These are phyloP conservation scores for Solanum tarijense DNA, from an alignment of 257 asterid genomes.

Conservation along the genomic window DNA sequence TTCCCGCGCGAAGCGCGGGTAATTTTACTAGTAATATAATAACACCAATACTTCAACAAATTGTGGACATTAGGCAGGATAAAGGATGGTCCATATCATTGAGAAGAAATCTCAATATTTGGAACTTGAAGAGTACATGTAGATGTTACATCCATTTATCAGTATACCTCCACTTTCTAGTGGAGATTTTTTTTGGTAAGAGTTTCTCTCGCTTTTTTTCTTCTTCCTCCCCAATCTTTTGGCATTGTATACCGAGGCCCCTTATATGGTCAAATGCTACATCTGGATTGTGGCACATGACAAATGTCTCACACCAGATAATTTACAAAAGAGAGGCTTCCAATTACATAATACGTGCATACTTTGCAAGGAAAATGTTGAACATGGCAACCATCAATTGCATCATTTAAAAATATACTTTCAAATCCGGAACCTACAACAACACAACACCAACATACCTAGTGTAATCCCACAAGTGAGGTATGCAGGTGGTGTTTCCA, in stretches of 20 bases:
- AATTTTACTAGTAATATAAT: not conserved
- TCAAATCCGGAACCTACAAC: not conserved
- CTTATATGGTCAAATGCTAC: not conserved
- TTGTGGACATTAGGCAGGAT: not conserved
- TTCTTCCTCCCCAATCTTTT: not conserved
- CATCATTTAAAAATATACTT: not conserved
- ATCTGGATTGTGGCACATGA: not conserved
- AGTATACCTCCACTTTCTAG: not conserved
- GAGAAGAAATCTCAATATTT: not conserved
- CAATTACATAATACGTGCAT: not conserved
- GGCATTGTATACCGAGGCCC: not conserved
- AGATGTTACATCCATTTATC: not conserved
- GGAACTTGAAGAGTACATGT: not conserved
- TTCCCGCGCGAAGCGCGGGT: too few species aligned
- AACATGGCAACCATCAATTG: not conserved
- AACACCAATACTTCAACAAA: not conserved
- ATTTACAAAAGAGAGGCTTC: not conserved
- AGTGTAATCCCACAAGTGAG: not conserved
- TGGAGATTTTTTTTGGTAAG: not conserved
- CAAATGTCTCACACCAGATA: not conserved
- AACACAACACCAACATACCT: not conserved
- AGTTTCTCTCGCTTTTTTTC: not conserved
- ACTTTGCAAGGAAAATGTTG: not conserved
- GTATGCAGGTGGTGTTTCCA: not conserved
- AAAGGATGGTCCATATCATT: not conserved